Evolutionary conservation across 441 rosid species (phyloP).

Genomic region (Hura crepitans): DNA sequence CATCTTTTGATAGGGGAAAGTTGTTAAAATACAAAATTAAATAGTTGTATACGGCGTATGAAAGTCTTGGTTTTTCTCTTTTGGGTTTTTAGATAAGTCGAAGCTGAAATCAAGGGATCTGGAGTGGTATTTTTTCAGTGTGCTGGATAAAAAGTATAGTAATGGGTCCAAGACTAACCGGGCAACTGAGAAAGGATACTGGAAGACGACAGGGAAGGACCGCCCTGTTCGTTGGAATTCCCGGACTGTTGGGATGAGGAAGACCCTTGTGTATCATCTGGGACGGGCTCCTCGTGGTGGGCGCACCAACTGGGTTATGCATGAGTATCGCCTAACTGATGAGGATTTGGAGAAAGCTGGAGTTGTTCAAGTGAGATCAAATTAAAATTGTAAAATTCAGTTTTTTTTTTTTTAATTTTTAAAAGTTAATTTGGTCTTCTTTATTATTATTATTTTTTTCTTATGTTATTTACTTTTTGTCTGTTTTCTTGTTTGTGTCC

Average conservation of each 20-base stretch:
- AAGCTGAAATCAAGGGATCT: slow-evolving; percentile 83
- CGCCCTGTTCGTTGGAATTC: slow-evolving; percentile 48
- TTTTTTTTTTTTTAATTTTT: not conserved
- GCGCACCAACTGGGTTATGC: slow-evolving; percentile 96
- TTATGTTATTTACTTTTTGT: slow-evolving; percentile 9
- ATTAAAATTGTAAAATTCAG: not conserved
- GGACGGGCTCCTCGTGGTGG: slow-evolving; percentile 92
- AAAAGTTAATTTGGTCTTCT: not conserved
- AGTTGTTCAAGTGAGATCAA: slow-evolving; percentile 53
- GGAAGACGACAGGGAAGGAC: slow-evolving; percentile 98
- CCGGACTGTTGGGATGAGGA: slow-evolving; percentile 76
- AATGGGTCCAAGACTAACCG: slow-evolving; percentile 87
- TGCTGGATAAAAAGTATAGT: slow-evolving; percentile 72
- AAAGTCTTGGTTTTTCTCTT: not conserved
- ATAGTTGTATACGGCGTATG: not conserved
- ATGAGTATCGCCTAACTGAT: slow-evolving; percentile 80
- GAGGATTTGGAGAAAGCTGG: slow-evolving; percentile 63
- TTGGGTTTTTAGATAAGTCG: slow-evolving; percentile 50
- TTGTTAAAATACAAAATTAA: too few relatives aligned
- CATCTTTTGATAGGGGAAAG: not conserved
- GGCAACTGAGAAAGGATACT: slow-evolving; percentile 93
- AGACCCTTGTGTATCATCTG: slow-evolving; percentile 83
- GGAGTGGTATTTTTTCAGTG: slow-evolving; percentile 94
- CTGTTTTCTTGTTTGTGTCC: not conserved
- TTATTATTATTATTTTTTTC: slow-evolving; percentile 1